Percentiles rank a stretch among this genome's conserved stretches.
Evolutionary conservation across 345 rosid genomes (phyloP).

Genomic region (Rhodamnia rubescens): DNA sequence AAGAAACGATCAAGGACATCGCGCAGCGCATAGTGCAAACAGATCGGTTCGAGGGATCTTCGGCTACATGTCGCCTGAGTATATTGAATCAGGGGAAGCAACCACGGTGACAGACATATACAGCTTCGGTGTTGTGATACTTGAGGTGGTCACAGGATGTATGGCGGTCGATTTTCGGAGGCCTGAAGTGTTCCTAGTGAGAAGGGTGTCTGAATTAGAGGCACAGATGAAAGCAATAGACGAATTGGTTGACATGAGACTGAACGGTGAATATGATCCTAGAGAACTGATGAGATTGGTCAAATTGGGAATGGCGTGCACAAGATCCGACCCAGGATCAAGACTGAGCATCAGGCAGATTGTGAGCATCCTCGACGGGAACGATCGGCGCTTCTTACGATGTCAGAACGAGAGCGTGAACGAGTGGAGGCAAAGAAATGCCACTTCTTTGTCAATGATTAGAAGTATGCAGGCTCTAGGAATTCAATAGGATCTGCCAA

Average conservation of each 20-base stretch:
- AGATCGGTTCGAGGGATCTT: conserved; percentile 83
- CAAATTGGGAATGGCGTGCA: conserved; percentile 69
- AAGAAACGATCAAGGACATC: conserved; percentile 71
- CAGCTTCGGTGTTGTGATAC: conserved; percentile 81
- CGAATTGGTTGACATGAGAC: conserved; percentile 46
- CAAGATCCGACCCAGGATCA: conserved; percentile 53
- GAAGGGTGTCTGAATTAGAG: conserved; percentile 43
- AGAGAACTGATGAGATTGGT: conserved; percentile 42
- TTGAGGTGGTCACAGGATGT: conserved; percentile 82
- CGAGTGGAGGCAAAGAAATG: conserved; percentile 59
- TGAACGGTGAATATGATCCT: conserved; percentile 33
- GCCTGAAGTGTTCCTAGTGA: conserved; percentile 62
- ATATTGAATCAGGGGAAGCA: conserved; percentile 78
- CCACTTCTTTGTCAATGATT: conserved; percentile 47
- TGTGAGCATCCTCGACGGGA: conserved; percentile 76
- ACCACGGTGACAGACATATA: conserved; percentile 78
- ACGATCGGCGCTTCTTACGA: conserved; percentile 31
- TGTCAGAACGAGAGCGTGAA: conserved; percentile 37
- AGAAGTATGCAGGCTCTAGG: conserved; percentile 78
- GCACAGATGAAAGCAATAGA: conserved; percentile 28
- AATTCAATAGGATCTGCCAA: conserved; percentile 36
- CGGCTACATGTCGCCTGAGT: conserved; percentile 93
- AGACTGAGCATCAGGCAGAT: conserved; percentile 86
- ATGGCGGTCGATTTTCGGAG: conserved; percentile 76
- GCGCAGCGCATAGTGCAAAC: conserved; percentile 21